phyloP scores from a whole-genome alignment of 805 yeast genomes.

The Suhomyces prunicola region DNA sequence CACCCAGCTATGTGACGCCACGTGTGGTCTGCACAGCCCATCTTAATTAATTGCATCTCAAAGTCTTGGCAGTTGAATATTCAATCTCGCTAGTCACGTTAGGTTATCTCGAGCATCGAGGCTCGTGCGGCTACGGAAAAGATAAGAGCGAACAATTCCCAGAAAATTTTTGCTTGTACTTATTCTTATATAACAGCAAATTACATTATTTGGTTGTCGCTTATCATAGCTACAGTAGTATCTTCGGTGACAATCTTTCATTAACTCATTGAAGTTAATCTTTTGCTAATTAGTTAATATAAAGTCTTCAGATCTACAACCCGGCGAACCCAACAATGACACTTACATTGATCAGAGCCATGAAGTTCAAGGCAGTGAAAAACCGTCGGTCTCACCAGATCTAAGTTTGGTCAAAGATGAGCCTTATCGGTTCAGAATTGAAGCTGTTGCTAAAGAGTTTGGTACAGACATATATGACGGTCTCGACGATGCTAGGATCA shows the following conservation, averaged over 20 bases:
- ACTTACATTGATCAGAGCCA: constrained; percentile 12
- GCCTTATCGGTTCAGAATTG: constrained; percentile 15
- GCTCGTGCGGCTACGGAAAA: not conserved
- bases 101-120: not conserved
- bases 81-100: not conserved
- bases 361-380: constrained; percentile 17
- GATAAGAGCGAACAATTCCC: not conserved
- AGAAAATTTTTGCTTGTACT: too few relatives aligned
- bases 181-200: not conserved
- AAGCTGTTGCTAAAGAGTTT: constrained; percentile 15
- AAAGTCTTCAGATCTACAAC: constrained; percentile 4
- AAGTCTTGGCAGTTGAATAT: not conserved
- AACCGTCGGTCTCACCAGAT: constrained; percentile 7
- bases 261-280: not conserved
- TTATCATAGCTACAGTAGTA: not conserved
- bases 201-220: not conserved
- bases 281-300: constrained; percentile 1
- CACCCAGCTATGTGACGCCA: not conserved
- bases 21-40: not conserved
- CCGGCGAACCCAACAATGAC: constrained; percentile 6
- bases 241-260: not conserved
- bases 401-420: constrained; percentile 1
- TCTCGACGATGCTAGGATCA: constrained; percentile 5
- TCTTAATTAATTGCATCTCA: not conserved
- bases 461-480: constrained; percentile 15